Percentiles rank a stretch among this genome's conserved stretches.
phyloP scores from a whole-genome alignment of 768 basidiomycete genomes.

The Suillus plorans region DNA sequence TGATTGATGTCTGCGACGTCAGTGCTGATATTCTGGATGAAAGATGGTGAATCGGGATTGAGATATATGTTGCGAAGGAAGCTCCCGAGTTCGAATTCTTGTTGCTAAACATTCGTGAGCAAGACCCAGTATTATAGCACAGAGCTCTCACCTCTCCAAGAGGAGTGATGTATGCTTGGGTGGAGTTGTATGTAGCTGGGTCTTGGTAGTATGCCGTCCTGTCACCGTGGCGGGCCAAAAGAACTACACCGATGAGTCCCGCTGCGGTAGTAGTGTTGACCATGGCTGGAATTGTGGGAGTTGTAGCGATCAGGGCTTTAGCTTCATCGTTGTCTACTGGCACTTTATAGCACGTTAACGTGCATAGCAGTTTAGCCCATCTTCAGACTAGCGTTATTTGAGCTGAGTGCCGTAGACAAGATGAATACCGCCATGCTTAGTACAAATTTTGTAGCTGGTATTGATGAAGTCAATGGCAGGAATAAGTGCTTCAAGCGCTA shows the following conservation, averaged over 20 bases:
- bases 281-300: background rate
- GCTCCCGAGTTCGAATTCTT: slow-evolving; percentile 59
- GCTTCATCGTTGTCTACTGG: background rate
- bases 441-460: too few relatives aligned
- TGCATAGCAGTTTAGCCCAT: background rate
- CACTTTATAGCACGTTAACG: background rate
- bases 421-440: background rate
- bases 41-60: background rate
- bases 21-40: background rate
- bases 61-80: slow-evolving; percentile 35
- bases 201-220: slow-evolving; percentile 65
- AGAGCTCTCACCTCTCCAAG: slow-evolving; percentile 54
- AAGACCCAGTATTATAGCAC: background rate
- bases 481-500: background rate
- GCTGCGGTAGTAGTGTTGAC: slow-evolving; percentile 3
- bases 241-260: slow-evolving; percentile 59
- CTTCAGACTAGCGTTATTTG: background rate
- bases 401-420: background rate
- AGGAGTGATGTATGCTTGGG: slow-evolving; percentile 60
- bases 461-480: background rate
- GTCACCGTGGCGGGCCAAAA: slow-evolving; percentile 73
- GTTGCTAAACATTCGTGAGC: slow-evolving; percentile 41
- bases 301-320: background rate
- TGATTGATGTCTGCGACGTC: background rate
- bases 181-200: slow-evolving; percentile 57